phyloP scores from a whole-genome alignment of 768 basidiomycete species.

The Naematelia aurantialba region DNA sequence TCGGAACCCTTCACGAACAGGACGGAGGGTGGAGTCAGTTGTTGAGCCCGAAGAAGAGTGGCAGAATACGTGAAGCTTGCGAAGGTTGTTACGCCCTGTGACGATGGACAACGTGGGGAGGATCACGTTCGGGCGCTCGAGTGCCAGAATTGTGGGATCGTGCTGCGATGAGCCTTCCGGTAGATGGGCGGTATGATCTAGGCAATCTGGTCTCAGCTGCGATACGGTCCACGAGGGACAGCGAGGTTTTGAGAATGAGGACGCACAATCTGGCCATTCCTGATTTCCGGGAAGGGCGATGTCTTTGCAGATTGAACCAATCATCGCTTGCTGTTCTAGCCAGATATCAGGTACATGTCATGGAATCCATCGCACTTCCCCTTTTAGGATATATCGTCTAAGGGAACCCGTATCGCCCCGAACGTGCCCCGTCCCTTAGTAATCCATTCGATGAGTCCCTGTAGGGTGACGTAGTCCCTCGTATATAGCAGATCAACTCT shows the following conservation, averaged over 20 bases:
- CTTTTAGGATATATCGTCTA: too few relatives aligned
- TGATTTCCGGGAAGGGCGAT: neutral
- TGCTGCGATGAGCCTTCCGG: neutral
- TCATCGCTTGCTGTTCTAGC: neutral
- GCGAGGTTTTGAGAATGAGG: neutral
- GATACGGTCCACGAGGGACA: too few relatives aligned
- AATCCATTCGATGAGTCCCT: too few relatives aligned
- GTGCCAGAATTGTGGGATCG: constrained; percentile 2
- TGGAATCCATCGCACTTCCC: too few relatives aligned
- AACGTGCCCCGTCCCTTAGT: too few relatives aligned
- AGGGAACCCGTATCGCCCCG: too few relatives aligned
- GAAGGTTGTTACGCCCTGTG: neutral
- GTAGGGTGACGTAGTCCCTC: too few relatives aligned
- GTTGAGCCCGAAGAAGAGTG: neutral
- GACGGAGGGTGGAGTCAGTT: neutral
- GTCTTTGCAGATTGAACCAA: neutral
- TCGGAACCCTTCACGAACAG: neutral
- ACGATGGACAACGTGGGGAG: neutral
- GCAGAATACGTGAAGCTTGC: constrained; percentile 2
- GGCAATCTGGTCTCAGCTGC: too few relatives aligned
- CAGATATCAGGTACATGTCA: neutral
- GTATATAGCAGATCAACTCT: too few relatives aligned
- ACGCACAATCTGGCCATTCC: neutral
- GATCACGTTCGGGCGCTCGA: neutral
- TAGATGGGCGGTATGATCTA: neutral